These are phyloP conservation scores for Saprolegnia parasitica DNA, from an alignment of 352 stramenopile species.

Conservation along the genomic window DNA sequence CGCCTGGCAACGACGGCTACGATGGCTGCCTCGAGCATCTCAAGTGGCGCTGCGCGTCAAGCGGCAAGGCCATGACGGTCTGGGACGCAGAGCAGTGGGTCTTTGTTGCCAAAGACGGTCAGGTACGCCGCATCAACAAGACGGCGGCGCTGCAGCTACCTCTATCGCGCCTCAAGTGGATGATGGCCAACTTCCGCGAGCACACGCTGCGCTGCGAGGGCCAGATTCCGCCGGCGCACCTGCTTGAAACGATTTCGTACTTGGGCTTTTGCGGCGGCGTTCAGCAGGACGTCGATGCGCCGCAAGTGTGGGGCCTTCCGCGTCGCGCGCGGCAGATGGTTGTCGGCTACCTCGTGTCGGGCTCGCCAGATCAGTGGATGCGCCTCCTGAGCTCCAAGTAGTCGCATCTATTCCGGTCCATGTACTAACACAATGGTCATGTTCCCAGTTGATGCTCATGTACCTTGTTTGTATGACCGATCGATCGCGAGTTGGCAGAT, in stretches of 20 bases:
- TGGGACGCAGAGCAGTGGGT: constrained; percentile 83
- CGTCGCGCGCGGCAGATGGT: not conserved
- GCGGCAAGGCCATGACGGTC: constrained; percentile 56
- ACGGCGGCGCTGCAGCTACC: constrained; percentile 19
- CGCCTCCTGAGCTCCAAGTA: not conserved
- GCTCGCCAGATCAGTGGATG: not conserved
- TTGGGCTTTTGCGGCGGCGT: not conserved
- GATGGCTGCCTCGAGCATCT: constrained; percentile 87
- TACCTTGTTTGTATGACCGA: too few species aligned
- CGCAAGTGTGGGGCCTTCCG: constrained; percentile 11
- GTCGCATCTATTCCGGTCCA: too few species aligned
- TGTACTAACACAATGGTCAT: too few species aligned
- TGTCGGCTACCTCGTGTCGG: not conserved
- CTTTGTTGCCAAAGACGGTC: constrained; percentile 47
- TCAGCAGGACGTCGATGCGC: not conserved
- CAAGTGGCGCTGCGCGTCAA: constrained; percentile 48
- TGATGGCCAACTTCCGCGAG: constrained; percentile 18
- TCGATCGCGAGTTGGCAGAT: too few species aligned
- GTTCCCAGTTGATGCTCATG: too few species aligned
- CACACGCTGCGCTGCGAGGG: constrained; percentile 19
- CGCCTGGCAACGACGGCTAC: constrained; percentile 83
- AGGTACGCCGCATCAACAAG: constrained; percentile 59
- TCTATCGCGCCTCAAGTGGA: constrained; percentile 15
- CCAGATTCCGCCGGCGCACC: not conserved
- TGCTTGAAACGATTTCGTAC: not conserved